phyloP scores from a whole-genome alignment of 2,329 filamentous ascomycete genomes.

The Diaporthe citri region DNA sequence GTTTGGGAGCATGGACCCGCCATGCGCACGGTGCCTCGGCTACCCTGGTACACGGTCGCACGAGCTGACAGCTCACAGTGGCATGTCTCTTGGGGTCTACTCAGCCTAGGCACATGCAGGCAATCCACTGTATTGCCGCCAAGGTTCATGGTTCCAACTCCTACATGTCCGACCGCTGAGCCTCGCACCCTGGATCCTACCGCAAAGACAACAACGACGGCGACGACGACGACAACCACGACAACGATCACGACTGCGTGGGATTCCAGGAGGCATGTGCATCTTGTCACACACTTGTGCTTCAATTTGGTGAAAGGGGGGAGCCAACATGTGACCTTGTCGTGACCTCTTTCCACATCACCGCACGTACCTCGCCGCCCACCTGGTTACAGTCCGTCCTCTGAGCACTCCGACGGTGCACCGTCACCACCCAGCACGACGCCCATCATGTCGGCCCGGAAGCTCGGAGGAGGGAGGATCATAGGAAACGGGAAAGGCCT shows the following conservation, averaged over 20 bases:
- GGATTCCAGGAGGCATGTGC: background rate
- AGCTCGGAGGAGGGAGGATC: conserved; percentile 92
- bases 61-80: background rate
- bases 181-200: conserved; percentile 3
- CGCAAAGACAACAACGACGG: background rate
- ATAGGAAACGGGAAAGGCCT: conserved; percentile 88
- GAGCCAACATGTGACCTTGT: conserved; percentile 21
- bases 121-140: conserved; percentile 1
- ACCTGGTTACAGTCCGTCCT: background rate
- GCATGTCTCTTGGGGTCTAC: background rate
- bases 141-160: conserved; percentile 23
- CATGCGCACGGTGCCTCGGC: background rate
- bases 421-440: conserved; percentile 26
- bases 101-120: background rate
- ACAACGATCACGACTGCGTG: background rate
- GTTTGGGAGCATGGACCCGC: background rate
- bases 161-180: background rate
- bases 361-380: background rate
- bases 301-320: background rate
- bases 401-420: conserved; percentile 30
- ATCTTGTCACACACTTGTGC: background rate
- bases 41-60: background rate
- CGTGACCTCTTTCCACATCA: conserved; percentile 6
- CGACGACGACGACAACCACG: background rate
- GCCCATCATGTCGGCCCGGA: conserved; percentile 81